Conservation (phyloP, 2,329 filamentous ascomycete genomes). For the Fusarium bulbicola region DNA sequence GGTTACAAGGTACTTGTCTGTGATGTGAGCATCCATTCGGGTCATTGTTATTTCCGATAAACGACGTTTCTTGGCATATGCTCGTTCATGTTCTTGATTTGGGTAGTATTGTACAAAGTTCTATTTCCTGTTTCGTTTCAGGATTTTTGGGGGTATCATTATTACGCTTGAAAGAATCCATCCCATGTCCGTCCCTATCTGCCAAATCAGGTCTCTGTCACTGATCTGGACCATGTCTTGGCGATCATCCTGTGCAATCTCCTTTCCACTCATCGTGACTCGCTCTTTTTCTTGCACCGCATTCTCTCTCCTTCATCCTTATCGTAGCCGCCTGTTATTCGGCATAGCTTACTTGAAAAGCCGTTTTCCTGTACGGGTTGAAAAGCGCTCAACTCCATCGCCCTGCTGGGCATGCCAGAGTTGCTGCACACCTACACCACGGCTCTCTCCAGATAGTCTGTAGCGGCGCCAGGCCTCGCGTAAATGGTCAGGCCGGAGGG, state of each 20-base stretch:
- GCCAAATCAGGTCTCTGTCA: neutral
- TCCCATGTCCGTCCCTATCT: neutral
- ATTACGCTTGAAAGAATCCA: constrained; percentile 28
- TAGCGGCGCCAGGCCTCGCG: constrained; percentile 77
- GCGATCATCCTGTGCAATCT: neutral
- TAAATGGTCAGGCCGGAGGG: constrained; percentile 77
- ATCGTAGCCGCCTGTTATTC: neutral
- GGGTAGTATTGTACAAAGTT: constrained; percentile 8
- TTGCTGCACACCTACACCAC: constrained; percentile 67
- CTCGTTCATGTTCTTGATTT: neutral
- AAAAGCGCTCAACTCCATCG: constrained; percentile 69
- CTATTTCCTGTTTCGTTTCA: constrained; percentile 17
- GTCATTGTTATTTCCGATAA: neutral
- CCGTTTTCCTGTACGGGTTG: constrained; percentile 60
- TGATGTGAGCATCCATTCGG: neutral
- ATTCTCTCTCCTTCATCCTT: neutral
- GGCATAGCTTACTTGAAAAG: constrained; percentile 59
- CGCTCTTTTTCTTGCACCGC: neutral
- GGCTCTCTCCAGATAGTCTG: constrained; percentile 69
- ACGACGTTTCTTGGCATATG: neutral
- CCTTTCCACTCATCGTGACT: neutral
- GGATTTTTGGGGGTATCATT: constrained; percentile 29
- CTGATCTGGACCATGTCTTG: neutral
- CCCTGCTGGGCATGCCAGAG: constrained; percentile 69
- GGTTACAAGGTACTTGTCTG: neutral